Base-by-base conservation (phyloP, 2,329 filamentous ascomycete genomes). In the Elsinoe australis region DNA sequence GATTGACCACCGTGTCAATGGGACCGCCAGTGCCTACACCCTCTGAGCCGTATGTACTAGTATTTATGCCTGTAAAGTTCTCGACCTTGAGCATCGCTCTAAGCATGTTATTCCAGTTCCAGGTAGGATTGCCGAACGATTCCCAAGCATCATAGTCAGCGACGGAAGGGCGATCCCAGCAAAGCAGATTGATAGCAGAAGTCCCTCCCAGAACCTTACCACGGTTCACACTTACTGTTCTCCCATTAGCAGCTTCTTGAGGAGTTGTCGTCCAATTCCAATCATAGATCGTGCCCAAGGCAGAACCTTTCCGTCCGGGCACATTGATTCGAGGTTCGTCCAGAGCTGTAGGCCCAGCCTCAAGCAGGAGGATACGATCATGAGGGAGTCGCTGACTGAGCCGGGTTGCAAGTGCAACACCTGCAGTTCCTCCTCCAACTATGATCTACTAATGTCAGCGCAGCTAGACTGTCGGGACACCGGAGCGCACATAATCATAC, bases 121-220 rank as follows among this genome's bases (percentile, higher is more conserved):
- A 65, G 0, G 58, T 61, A 4, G 62, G 57, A 29, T 53, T 56
- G 29, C 47, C 47, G 10, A 66, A 61, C 1, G 29, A 44, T 50
- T 66, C 62, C 64, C 36, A 63, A 56, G 62, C 58, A 53, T 64
- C 56, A 17, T 61, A 58, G 32, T 66, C 64, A 33, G 55, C 51
- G 5, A 53, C 53, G 9, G 52, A 55, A 9, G 55, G 59, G 9
- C 62, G 60, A 47, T 64, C 61, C 59, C 52, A 55, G 15, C 58
- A 57, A n/a, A 60, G 56, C 26, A 71, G 67, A 52, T 74, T 74
- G 22, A 74, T 51, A 0, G 69, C 64, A 7, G 62, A 70, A 10
- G 67, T 69, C 7, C 73, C 74, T 4, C 73, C 73, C 0, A 77
- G 62, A 0, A 73, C 68, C 44, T 71, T 71, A 26, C 71, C 73